Base-by-base conservation (phyloP, 768 basidiomycete species). In the Zangia roseola region DNA sequence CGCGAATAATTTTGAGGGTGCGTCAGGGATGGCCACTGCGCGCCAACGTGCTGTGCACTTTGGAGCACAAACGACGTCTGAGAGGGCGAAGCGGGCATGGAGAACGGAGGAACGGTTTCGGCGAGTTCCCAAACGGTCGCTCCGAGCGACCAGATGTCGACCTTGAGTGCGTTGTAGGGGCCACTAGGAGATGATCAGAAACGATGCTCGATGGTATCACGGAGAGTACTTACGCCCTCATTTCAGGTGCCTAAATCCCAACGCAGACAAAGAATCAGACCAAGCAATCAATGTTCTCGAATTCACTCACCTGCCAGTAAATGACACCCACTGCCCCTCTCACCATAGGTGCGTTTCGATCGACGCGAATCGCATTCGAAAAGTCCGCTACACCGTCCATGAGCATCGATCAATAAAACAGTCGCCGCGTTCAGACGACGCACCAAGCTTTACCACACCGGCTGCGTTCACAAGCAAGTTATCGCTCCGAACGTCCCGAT, bases 81-180 rank as follows among this genome's bases (percentile, higher is more conserved):
- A 1, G 55, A 49, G 2, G 64, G 61, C 6, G 63, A 64, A 16
- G 55, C 50, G 17, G 61, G 57, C 38, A 81, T 76, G 4, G 78
- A 73, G 60, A 91, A 91, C 0, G 89, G 89, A 5, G 89, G 89
- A 43, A 79, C 74, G 6, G 82, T 79, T 60, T 91, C 78, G 1
- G 86, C 85, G 68, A 87, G 76, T 61, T 91, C 89, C 89, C 89
- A 91, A 0, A 88, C 76, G 0, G 89, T 91, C 0, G 89, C 89
- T 2, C 89, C 89, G 6, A 90, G 71, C 0, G 88, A 89, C 88
- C 88, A 91, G 0, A 85, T 73, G 51, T 91, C 89, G 39, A 89
- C 81, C 62, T 84, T 84, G 36, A 89, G 75, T 1, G 82, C 79
- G 57, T 91, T 75, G 58, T 91, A 91, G 0, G 82, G 71, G 10